Conservation (phyloP, 257 asterid species). For the Jacaranda copaia region DNA sequence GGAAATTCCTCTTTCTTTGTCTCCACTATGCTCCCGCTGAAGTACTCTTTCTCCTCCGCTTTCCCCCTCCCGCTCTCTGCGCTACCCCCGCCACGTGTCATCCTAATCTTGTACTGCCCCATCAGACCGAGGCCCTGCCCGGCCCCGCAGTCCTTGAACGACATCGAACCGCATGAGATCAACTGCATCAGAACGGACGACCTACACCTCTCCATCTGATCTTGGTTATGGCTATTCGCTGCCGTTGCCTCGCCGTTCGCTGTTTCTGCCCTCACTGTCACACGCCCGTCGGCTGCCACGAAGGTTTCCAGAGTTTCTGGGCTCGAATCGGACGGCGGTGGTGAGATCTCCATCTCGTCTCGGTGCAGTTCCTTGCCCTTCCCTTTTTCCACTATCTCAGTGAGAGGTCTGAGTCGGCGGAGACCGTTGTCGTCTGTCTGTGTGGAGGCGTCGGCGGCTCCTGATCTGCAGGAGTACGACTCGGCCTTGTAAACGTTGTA, state of each 20-base stretch:
- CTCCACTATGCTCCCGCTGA: conserved; percentile 74
- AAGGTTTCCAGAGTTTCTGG: conserved; percentile 81
- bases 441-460: conserved; percentile 65
- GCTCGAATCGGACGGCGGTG: conserved; percentile 88
- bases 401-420: conserved; percentile 42
- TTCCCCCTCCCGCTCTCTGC: conserved; percentile 41
- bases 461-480: conserved; percentile 30
- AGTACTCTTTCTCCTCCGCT: conserved; percentile 74
- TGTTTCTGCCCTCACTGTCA: conserved; percentile 39
- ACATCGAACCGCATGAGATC: conserved; percentile 74
- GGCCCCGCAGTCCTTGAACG: conserved; percentile 81
- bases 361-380: conserved; percentile 31
- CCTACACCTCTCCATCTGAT: conserved; percentile 39
- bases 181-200: conserved; percentile 81
- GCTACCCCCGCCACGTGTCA: conserved; percentile 60
- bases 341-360: conserved; percentile 47
- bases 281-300: conserved; percentile 68
- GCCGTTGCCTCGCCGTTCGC: conserved; percentile 38
- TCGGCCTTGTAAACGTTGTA: conserved; percentile 59
- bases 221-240: conserved; percentile 30
- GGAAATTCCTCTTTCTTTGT: conserved; percentile 64
- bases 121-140: conserved; percentile 53
- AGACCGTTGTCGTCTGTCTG: conserved; percentile 65
- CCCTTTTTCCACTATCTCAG: conserved; percentile 42
- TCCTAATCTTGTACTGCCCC: conserved; percentile 62